Percentiles rank a stretch among this genome's conserved stretches.
phyloP scores from a whole-genome alignment of 2,329 filamentous ascomycete genomes.

The Tolypocladium tropicale region DNA sequence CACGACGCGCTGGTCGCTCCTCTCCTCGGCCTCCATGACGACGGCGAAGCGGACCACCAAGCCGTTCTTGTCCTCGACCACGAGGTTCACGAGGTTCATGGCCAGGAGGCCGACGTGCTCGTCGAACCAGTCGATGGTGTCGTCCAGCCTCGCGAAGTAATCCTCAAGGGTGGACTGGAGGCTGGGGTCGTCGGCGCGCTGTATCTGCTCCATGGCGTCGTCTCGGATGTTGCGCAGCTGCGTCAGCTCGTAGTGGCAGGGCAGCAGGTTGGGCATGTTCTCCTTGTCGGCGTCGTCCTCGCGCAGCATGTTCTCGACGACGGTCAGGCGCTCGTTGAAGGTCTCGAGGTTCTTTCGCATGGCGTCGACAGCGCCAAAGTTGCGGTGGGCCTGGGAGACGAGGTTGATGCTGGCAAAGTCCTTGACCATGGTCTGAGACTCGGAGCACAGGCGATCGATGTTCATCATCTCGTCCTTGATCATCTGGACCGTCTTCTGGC shows the following conservation, averaged over 20 bases:
- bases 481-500: conserved; percentile 80
- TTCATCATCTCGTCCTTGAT: conserved; percentile 99
- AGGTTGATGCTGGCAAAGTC: conserved; percentile 92
- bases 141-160: conserved; percentile 79
- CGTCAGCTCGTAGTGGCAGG: conserved; percentile 85
- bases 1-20: conserved; percentile 83
- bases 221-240: conserved; percentile 88
- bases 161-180: conserved; percentile 78
- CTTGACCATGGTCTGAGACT: conserved; percentile 93
- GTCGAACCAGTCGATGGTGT: conserved; percentile 88
- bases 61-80: conserved; percentile 77
- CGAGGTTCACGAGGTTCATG: conserved; percentile 78
- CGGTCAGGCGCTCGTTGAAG: conserved; percentile 68
- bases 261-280: conserved; percentile 84
- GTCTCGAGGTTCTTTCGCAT: conserved; percentile 87
- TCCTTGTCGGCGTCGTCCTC: conserved; percentile 80
- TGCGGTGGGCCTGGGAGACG: conserved; percentile 88
- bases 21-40: conserved; percentile 91
- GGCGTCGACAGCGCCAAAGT: conserved; percentile 86
- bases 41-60: conserved; percentile 86
- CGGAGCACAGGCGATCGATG: conserved; percentile 94
- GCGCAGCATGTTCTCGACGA: conserved; percentile 67
- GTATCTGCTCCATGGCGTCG: conserved; percentile 94
- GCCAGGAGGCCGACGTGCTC: conserved; percentile 85
- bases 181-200: conserved; percentile 59